Percentiles rank a stretch among this genome's conserved stretches.
phyloP scores from a whole-genome alignment of 106 monocot genomes.

The Acorus calamus region DNA sequence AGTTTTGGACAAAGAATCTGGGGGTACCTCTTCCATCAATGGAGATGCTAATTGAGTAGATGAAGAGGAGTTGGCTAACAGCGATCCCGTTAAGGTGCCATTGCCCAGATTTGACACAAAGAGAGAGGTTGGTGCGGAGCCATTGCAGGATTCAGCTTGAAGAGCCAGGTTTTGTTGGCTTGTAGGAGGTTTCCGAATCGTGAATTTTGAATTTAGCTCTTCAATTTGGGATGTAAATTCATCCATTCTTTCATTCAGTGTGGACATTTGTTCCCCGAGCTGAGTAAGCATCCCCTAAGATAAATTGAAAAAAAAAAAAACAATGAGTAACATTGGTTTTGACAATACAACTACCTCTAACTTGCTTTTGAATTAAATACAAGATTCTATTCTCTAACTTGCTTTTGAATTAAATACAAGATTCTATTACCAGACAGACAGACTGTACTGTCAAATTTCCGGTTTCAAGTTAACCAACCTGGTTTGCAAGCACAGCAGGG shows the following conservation, averaged over 20 bases:
- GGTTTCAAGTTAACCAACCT: constrained; percentile 18
- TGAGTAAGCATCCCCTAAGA: constrained; percentile 54
- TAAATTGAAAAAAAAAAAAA: background rate
- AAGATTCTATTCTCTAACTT: too few species aligned
- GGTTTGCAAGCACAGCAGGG: constrained; percentile 5
- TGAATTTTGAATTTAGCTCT: constrained; percentile 57
- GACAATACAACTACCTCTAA: too few species aligned
- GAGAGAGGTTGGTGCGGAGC: too few species aligned
- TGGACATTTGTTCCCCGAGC: constrained; percentile 77
- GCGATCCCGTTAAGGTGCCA: constrained; percentile 17
- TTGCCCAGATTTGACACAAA: constrained; percentile 32
- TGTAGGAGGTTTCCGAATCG: too few species aligned
- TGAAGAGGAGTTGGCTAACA: constrained; percentile 63
- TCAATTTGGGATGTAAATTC: constrained; percentile 72
- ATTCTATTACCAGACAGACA: too few species aligned
- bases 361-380: too few species aligned
- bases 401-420: too few species aligned
- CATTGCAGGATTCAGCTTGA: too few species aligned
- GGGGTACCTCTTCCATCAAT: constrained; percentile 74
- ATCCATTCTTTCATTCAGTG: constrained; percentile 81
- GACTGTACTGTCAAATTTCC: too few species aligned
- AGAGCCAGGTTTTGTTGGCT: too few species aligned
- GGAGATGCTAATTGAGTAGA: constrained; percentile 55
- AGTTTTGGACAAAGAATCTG: too few species aligned
- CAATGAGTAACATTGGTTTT: too few species aligned